Conservation (phyloP, 2,329 filamentous ascomycete species). For the Eutypa lata region DNA sequence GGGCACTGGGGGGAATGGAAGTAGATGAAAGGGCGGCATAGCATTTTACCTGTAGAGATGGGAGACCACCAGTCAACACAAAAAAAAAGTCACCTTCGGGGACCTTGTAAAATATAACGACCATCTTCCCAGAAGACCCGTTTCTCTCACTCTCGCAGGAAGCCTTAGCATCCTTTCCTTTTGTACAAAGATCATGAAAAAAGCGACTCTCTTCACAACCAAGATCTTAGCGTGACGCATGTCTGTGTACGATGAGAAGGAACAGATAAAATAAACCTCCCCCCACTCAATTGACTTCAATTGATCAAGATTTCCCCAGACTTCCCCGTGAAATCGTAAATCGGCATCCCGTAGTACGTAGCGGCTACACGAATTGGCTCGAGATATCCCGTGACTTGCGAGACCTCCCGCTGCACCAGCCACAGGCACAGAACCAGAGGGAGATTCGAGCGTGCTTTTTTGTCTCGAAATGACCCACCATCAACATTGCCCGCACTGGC, state of each 20-base stretch:
- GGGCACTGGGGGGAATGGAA: conserved; percentile 20
- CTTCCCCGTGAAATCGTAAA: not conserved
- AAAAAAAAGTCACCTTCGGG: conserved; percentile 10
- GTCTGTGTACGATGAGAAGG: not conserved
- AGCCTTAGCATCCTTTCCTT: not conserved
- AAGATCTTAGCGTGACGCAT: not conserved
- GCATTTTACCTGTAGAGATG: conserved; percentile 31
- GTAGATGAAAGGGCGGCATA: conserved; percentile 19
- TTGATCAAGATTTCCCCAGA: conserved; percentile 1
- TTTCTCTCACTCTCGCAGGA: conserved; percentile 1
- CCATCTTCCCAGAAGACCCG: conserved; percentile 8
- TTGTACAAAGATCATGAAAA: conserved; percentile 1
- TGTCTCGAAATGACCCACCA: not conserved
- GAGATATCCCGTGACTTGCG: not conserved
- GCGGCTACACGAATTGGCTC: too few relatives aligned
- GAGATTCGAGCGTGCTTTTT: not conserved
- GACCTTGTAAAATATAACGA: conserved; percentile 22
- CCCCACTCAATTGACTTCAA: conserved; percentile 11
- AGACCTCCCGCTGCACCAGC: not conserved
- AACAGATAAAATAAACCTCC: not conserved
- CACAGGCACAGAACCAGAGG: not conserved
- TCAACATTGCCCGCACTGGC: not conserved
- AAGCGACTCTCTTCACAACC: conserved; percentile 1
- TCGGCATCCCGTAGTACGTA: not conserved
- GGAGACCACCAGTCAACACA: conserved; percentile 11